phyloP scores from a whole-genome alignment of 1,284 basidiomycete species.

The Sparassis latifolia region DNA sequence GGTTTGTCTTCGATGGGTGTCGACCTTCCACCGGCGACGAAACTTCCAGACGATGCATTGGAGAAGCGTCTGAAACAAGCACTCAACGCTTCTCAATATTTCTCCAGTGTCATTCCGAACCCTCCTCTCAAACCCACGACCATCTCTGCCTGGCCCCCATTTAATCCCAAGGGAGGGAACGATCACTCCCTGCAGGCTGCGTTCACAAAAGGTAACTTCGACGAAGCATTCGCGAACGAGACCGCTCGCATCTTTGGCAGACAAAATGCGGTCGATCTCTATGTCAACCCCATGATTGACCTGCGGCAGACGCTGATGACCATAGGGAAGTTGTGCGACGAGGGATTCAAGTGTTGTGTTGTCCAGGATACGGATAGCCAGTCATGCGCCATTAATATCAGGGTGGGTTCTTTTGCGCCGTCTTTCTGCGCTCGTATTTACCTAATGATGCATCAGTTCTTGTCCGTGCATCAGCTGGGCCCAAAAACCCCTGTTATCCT shows the following conservation, averaged over 20 bases:
- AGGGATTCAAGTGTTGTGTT: conserved; percentile 18
- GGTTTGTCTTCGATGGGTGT: conserved; percentile 18
- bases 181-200: conserved; percentile 3
- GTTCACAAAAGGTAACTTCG: conserved; percentile 11
- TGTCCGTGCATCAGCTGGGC: conserved; percentile 23
- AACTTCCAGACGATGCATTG: conserved; percentile 20
- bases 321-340: conserved; percentile 23
- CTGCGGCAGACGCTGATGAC: conserved; percentile 28
- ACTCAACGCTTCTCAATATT: conserved; percentile 20
- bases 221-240: conserved; percentile 6
- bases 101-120: conserved; percentile 9
- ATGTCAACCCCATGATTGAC: conserved; percentile 29
- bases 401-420: conserved; percentile 17
- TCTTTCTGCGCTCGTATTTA: background rate
- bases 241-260: background rate
- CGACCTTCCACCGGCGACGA: conserved; percentile 21
- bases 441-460: conserved; percentile 16
- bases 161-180: background rate
- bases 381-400: conserved; percentile 23
- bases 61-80: conserved; percentile 23
- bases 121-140: conserved; percentile 12
- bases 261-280: conserved; percentile 3
- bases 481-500: conserved; percentile 25
- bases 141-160: conserved; percentile 10
- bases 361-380: conserved; percentile 20